Percentiles rank a stretch among this genome's conserved stretches.
phyloP scores from a whole-genome alignment of 2,329 filamentous ascomycete species.

The Calonectria pseudoreteaudii region DNA sequence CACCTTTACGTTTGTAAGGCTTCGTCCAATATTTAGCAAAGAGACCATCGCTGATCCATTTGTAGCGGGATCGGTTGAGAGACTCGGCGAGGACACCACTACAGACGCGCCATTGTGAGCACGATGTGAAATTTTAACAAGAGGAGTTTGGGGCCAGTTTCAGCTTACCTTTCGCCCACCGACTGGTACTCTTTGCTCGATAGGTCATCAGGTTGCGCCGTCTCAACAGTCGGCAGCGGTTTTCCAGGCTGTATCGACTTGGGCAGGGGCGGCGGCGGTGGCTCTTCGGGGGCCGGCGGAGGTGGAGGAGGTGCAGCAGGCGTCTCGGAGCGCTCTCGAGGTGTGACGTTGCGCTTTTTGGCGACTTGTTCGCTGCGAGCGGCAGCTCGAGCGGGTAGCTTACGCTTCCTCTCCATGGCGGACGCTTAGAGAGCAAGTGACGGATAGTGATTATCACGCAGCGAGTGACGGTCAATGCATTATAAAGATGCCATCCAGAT shows the following conservation, averaged over 20 bases:
- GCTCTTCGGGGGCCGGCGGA: constrained; percentile 44
- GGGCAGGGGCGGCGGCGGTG: constrained; percentile 63
- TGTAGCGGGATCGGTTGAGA: constrained; percentile 76
- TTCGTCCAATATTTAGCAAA: constrained; percentile 86
- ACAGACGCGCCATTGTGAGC: constrained; percentile 39
- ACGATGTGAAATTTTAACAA: background rate
- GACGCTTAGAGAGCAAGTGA: constrained; percentile 23
- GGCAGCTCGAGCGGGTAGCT: constrained; percentile 71
- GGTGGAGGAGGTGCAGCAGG: constrained; percentile 54
- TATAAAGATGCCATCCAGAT: constrained; percentile 47
- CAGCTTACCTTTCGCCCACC: constrained; percentile 74
- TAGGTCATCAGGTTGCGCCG: constrained; percentile 73
- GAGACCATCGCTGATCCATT: constrained; percentile 78
- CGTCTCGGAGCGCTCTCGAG: constrained; percentile 65
- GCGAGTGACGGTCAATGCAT: constrained; percentile 41
- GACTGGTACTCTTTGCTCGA: constrained; percentile 77
- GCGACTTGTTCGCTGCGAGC: constrained; percentile 69
- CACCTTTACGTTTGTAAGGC: constrained; percentile 75
- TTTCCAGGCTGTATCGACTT: constrained; percentile 73
- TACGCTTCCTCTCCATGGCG: constrained; percentile 74
- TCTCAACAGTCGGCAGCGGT: constrained; percentile 77
- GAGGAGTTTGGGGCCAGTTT: constrained; percentile 3
- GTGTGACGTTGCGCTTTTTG: constrained; percentile 70
- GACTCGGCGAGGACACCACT: constrained; percentile 83
- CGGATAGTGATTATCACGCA: constrained; percentile 35